These are phyloP conservation scores for Pseudofabraea citricarpa DNA, from an alignment of 2,329 filamentous ascomycete genomes.

Conservation along the genomic window DNA sequence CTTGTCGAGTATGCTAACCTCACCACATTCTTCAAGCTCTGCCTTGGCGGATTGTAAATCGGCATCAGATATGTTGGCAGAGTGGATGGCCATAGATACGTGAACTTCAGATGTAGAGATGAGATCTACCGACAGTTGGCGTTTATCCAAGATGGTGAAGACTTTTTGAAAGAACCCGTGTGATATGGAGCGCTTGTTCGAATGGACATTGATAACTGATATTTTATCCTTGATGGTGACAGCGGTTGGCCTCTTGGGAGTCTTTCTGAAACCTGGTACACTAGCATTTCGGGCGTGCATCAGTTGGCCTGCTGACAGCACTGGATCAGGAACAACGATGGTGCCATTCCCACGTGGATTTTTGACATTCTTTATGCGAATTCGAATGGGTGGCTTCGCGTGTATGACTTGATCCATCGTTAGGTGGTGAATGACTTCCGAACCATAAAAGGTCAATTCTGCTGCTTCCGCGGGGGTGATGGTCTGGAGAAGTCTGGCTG, in stretches of 20 bases:
- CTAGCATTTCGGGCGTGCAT: slow-evolving; percentile 40
- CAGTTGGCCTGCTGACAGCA: slow-evolving; percentile 48
- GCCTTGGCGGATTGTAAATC: slow-evolving; percentile 63
- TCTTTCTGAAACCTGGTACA: slow-evolving; percentile 41
- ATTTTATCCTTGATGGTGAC: slow-evolving; percentile 98
- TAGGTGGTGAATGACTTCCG: slow-evolving; percentile 96
- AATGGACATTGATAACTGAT: slow-evolving; percentile 95
- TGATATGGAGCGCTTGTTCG: slow-evolving; percentile 91
- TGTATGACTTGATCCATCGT: slow-evolving; percentile 97
- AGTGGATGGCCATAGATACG: slow-evolving; percentile 94
- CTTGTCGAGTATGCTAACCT: slow-evolving; percentile 82
- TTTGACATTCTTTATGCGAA: slow-evolving; percentile 90
- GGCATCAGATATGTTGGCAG: slow-evolving; percentile 59
- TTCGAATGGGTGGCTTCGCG: slow-evolving; percentile 71
- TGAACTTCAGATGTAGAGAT: slow-evolving; percentile 97
- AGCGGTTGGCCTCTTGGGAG: slow-evolving; percentile 73
- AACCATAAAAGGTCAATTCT: slow-evolving; percentile 89
- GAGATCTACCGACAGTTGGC: slow-evolving; percentile 86
- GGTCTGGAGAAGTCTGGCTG: slow-evolving; percentile 78
- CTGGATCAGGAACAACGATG: slow-evolving; percentile 73
- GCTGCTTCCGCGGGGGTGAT: slow-evolving; percentile 95
- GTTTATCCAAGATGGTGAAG: slow-evolving; percentile 83
- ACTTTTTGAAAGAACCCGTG: slow-evolving; percentile 95
- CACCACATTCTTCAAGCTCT: slow-evolving; percentile 75
- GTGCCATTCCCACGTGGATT: slow-evolving; percentile 77